Percentiles rank a stretch among this genome's conserved stretches.
Conservation (phyloP, 176 grass and related monocot genomes). For the Eremochloa ophiuroides region DNA sequence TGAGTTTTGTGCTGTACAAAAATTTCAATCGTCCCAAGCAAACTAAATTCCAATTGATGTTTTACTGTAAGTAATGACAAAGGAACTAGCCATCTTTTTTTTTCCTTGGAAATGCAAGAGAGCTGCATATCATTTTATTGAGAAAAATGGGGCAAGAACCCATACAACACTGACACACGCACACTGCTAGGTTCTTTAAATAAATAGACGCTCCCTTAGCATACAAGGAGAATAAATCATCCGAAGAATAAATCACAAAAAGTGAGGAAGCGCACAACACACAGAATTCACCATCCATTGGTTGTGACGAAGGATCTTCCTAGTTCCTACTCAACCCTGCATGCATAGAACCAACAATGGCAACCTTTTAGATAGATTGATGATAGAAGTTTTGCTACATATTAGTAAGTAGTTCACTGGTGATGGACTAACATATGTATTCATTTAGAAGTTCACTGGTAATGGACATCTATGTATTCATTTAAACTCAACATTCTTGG, state of each 20-base stretch:
- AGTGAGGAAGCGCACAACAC: constrained; percentile 12
- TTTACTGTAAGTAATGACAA: not conserved
- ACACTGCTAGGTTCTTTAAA: not conserved
- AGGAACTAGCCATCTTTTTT: not conserved
- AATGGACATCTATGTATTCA: not conserved
- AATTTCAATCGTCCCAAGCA: not conserved
- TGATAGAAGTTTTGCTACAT: not conserved
- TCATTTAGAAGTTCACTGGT: not conserved
- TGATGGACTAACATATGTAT: not conserved
- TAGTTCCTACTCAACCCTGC: constrained; percentile 26
- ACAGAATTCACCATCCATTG: not conserved
- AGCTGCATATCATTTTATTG: not conserved
- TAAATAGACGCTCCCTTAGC: not conserved
- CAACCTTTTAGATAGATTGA: not conserved
- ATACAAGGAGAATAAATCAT: not conserved
- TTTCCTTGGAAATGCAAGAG: not conserved
- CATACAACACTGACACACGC: not conserved
- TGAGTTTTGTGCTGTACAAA: not conserved
- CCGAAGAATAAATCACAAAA: too few relatives aligned
- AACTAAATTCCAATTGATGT: not conserved
- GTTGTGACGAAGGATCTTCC: not conserved
- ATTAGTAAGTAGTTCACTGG: not conserved
- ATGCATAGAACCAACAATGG: not conserved
- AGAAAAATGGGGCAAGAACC: not conserved
- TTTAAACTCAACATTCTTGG: not conserved